Evolutionary conservation across 192 early-diverging fungal species (phyloP), one percentile per base, ranked within the genome.

Genomic region (Coemansia sp.): DNA sequence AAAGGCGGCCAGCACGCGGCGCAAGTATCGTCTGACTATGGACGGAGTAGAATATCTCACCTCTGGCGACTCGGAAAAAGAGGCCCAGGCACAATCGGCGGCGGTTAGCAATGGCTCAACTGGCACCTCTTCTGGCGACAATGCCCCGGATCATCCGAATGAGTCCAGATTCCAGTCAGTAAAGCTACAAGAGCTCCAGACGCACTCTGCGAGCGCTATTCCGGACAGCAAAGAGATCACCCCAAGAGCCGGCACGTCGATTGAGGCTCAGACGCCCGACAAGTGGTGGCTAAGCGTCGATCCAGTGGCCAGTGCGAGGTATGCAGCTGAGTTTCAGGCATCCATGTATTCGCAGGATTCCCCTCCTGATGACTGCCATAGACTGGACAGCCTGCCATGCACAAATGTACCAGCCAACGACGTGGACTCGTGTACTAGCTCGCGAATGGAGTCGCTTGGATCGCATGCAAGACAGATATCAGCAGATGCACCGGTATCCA

Each of bases 211-310:
- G 30, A 13, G 1, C n/a, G 2, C 9, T 22, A 10, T 22, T 20
- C 1, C 35, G 16, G 3, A 18, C 20, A 24, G 37, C 16, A n/a
- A 11, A 39, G 58, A 38, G 20, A n/a, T 30, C 3, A 22, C 10
- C n/a, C 6, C 43, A 0, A 47, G 11, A 32, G 0, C 61, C 7
- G 34, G 56, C 2, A 3, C 58, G 9, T 39, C n/a, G 10, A 35
- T 15, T n/a, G 49, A 35, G 1, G 12, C 18, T n/a, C 56, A 43
- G 29, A 53, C 62, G 27, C 45, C 18, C 15, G 61, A 43, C 62
- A 67, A 64, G 68, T 82, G 80, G 80, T 77, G 75, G 80, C 30
- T 71, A 11, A 63, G 41, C 27, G n/a, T 64, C 2, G 72, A 64
- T n/a, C 35, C 56, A 16, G 52, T 11, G 22, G 27, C 61, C 7